A percentile compares a stretch with the other conserved stretches of the same genome.
Evolutionary conservation across 2,329 filamentous ascomycete species (phyloP).

Genomic region (Rhynchosporium agropyri): DNA sequence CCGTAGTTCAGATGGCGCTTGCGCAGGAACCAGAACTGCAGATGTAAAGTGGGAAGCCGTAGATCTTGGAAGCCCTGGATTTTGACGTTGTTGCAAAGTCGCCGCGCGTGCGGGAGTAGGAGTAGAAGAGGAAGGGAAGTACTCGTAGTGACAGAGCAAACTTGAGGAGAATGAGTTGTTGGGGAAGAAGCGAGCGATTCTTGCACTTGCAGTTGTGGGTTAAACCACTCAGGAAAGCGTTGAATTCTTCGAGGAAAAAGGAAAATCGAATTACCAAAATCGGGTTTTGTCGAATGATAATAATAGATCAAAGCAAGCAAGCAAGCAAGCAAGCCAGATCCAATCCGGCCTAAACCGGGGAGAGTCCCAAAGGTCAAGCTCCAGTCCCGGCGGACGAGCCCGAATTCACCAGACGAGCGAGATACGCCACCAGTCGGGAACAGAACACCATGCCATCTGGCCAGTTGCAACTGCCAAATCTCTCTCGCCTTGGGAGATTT

Average conservation of each 20-base stretch:
- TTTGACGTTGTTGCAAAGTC: not conserved
- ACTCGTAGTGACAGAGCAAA: not conserved
- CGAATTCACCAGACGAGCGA: not conserved
- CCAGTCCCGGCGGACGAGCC: conserved; percentile 5
- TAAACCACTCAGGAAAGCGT: too few relatives aligned
- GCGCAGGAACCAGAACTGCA: conserved; percentile 17
- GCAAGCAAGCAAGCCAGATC: not conserved
- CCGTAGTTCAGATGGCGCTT: not conserved
- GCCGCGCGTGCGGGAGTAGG: not conserved
- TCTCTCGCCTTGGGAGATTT: conserved; percentile 18
- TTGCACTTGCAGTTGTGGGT: too few relatives aligned
- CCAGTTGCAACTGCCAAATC: conserved; percentile 16
- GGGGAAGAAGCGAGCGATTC: too few relatives aligned
- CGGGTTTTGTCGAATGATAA: conserved; percentile 6
- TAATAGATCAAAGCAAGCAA: not conserved
- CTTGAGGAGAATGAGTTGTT: not conserved
- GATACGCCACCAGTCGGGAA: not conserved
- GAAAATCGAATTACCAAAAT: not conserved
- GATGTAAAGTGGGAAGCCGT: not conserved
- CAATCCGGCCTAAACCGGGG: conserved; percentile 9
- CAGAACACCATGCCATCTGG: not conserved
- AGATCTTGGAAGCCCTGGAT: conserved; percentile 3
- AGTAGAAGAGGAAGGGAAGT: not conserved
- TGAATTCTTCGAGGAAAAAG: not conserved
- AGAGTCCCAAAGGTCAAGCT: not conserved